A percentile compares a stretch with the other conserved stretches of the same genome.
phyloP scores from a whole-genome alignment of 805 yeast species.

The Barnettozyma siamensis region DNA sequence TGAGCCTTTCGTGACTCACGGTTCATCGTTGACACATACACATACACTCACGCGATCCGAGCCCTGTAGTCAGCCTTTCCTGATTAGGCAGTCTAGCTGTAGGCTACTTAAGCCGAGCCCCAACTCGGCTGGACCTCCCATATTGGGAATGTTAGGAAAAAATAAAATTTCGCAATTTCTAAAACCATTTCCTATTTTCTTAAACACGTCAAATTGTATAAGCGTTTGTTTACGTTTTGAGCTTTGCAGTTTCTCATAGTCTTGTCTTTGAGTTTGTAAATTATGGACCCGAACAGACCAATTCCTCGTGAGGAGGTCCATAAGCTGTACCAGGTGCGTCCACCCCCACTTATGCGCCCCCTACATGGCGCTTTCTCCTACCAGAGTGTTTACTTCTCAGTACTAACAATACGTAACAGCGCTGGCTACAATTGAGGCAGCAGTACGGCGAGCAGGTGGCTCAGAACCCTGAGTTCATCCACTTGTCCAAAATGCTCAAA shows the following conservation, averaged over 20 bases:
- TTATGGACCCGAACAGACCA: conserved; percentile 21
- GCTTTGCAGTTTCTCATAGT: not conserved
- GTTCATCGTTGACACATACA: no score
- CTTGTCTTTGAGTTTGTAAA: not conserved
- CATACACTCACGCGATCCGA: no score
- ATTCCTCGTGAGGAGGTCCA: conserved; percentile 25
- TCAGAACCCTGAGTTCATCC: conserved; percentile 52
- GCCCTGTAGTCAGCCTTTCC: conserved; percentile 1
- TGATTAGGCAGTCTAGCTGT: conserved; percentile 6
- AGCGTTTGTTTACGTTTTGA: conserved; percentile 2
- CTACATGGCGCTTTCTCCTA: not conserved
- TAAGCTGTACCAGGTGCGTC: conserved; percentile 23
- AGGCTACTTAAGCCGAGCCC: not conserved
- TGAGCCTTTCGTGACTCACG: no score
- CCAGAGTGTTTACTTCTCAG: not conserved
- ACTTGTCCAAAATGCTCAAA: conserved; percentile 46
- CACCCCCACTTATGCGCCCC: not conserved
- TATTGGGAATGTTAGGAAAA: not conserved
- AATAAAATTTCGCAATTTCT: not conserved
- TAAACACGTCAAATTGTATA: conserved; percentile 4
- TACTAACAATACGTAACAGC: conserved; percentile 22
- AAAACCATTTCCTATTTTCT: not conserved
- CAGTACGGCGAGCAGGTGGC: conserved; percentile 50
- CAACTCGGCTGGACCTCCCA: not conserved
- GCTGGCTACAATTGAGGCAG: conserved; percentile 53